phyloP scores from a whole-genome alignment of 352 stramenopile species.

The Phytopythium ostracodes region DNA sequence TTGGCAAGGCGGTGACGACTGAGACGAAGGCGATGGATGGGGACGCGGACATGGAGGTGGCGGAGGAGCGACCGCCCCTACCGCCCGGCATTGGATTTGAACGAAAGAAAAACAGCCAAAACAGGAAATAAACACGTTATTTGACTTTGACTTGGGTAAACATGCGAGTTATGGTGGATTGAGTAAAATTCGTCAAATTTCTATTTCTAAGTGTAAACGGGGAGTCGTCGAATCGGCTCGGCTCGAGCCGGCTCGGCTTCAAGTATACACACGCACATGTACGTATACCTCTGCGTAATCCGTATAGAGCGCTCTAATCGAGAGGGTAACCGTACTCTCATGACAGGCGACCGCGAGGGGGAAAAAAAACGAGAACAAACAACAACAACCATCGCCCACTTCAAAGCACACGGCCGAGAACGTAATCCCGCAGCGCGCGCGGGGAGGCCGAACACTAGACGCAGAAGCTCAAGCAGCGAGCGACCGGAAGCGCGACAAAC shows the following conservation, averaged over 20 bases:
- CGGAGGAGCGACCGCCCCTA: no score
- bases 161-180: background rate
- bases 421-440: background rate
- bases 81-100: conserved; percentile 2
- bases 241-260: background rate
- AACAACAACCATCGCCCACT: background rate
- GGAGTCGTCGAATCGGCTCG: background rate
- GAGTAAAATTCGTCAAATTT: no score
- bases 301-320: conserved; percentile 1
- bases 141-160: conserved; percentile 1
- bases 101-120: conserved; percentile 3
- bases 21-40: background rate
- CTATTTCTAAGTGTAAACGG: background rate
- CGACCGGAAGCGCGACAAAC: background rate
- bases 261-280: no score
- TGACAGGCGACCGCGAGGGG: background rate
- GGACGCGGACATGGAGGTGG: background rate
- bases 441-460: background rate
- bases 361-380: background rate
- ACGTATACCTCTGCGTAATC: background rate
- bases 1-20: background rate
- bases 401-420: background rate
- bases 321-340: background rate
- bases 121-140: conserved; percentile 10
- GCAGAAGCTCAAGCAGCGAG: background rate